Base-by-base conservation (phyloP, 345 rosid species). In the Lenwebbia sp. region DNA sequence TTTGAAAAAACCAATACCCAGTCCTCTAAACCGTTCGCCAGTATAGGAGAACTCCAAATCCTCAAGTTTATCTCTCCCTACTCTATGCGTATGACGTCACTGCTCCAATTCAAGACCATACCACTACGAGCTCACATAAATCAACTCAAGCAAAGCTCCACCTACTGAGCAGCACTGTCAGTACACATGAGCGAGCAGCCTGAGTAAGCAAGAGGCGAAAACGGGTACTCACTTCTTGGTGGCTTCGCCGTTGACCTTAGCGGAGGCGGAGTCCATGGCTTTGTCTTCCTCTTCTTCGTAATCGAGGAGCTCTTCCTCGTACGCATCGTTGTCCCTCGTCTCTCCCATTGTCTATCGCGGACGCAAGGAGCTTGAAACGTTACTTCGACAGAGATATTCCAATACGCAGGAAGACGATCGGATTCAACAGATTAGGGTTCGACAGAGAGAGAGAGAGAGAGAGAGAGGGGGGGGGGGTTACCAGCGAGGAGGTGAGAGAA, bases 241-340 rank as follows among this genome's bases (percentile, higher is more conserved):
- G 76, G 94, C 92, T 89, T 97, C 99, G 83, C 98, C 99, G 85
- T 97, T 97, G 88, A 90, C 94, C 91, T 94, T 96, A 51, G 87
- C 88, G 37, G 92, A 88, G 49, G 89, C 89, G 47, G 98, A 93
- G 86, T 97, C 98, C 5, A 90, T 92, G 82, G 92, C 97, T 85
- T 94, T 96, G 89, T 96, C 98, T 23, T 97, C 99, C 83, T 97
- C 99, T 84, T 97, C 99, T 87, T 97, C 99, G 75, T 97, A 96
- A 87, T 97, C 99, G 55, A 97, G 90, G 84, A 97, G 99, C 97
- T 97, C 99, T 87, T 97, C 99, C 94, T 97, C 99, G 89, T 97
- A 97, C n/a, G 94, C 94, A 49, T 97, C 99, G 97, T 92, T 94
- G 90, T 96, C 99, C 86, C 94, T 94, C 56, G 96, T 93, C 83